These are phyloP conservation scores for Physcomitrellopsis africana DNA, from an alignment of 225 moss, liverwort and hornwort genomes.

Conservation along the genomic window DNA sequence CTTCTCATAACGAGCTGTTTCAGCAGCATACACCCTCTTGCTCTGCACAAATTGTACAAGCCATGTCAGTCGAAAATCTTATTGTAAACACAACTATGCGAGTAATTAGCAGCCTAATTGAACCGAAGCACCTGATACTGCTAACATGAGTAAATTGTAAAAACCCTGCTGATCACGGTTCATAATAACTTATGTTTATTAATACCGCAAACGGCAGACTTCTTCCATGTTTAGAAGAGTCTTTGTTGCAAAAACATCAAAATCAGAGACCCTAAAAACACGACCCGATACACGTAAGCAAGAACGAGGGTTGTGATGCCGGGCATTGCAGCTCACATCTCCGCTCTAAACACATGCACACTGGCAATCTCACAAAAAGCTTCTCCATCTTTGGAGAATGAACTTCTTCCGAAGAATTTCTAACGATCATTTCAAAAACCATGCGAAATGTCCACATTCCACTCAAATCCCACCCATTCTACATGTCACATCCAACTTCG, in stretches of 20 bases:
- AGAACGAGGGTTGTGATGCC: neutral
- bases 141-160: neutral
- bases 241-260: neutral
- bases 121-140: neutral
- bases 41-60: constrained; percentile 6
- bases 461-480: neutral
- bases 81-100: neutral
- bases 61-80: neutral
- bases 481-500: neutral
- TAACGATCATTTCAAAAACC: neutral
- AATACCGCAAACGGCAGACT: constrained; percentile 1
- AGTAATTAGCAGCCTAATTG: neutral
- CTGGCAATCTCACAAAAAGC: neutral
- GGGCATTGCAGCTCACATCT: neutral
- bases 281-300: neutral
- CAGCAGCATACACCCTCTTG: constrained; percentile 38
- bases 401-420: neutral
- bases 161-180: neutral
- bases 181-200: neutral
- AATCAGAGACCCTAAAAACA: neutral
- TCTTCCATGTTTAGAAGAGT: neutral
- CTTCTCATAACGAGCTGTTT: constrained; percentile 4
- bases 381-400: neutral
- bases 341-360: neutral
- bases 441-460: neutral